Evolutionary conservation across 1,284 basidiomycete genomes (phyloP), one percentile per base, ranked within the genome.

Genomic region (Jaminaea rosea): DNA sequence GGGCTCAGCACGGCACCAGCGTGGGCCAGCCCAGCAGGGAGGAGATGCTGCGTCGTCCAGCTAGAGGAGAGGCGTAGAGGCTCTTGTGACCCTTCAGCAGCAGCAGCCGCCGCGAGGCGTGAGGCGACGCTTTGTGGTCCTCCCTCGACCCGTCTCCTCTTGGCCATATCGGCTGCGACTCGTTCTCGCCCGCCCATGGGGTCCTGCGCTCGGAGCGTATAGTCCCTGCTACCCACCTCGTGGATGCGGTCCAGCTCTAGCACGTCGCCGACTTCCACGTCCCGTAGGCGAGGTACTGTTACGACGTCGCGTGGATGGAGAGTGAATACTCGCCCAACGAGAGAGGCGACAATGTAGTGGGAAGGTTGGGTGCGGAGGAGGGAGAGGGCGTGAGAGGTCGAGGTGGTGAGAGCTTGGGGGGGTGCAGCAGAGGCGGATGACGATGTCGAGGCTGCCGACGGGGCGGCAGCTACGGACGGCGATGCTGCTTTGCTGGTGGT

Each of bases 201-300:
- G 37, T 72, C 67, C 21, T 69, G 58, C 1, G 73, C 85, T 52
- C 87, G 87, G 51, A 85, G 79, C n/a, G 90, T 92, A 77, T 86
- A 97, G 73, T 96, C 90, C 62, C 91, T 83, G 44, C 88, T 90
- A 55, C 93, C 93, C 49, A 97, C 81, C 76, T 98, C 93, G 73
- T 92, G 85, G 55, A 98, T 85, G 59, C 89, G 80, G 60, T 88
- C 86, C 52, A 98, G 82, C 5, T 80, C 76, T 50, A 98, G 80
- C 32, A 86, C 80, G 68, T 94, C 88, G 24, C 93, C 93, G 50
- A 93, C 75, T 9, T 70, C 83, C 1, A 68, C 66, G 44, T 67
- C 69, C 60, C 84, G 84, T 46, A 97, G 81, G 46, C 84, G 84
- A 2, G 93, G 91, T 1, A 97, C 82, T 44, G 93, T 97, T 67